These are phyloP conservation scores for Aspergillus cavernicola DNA, from an alignment of 495 filamentous ascomycete genomes.

Conservation along the genomic window DNA sequence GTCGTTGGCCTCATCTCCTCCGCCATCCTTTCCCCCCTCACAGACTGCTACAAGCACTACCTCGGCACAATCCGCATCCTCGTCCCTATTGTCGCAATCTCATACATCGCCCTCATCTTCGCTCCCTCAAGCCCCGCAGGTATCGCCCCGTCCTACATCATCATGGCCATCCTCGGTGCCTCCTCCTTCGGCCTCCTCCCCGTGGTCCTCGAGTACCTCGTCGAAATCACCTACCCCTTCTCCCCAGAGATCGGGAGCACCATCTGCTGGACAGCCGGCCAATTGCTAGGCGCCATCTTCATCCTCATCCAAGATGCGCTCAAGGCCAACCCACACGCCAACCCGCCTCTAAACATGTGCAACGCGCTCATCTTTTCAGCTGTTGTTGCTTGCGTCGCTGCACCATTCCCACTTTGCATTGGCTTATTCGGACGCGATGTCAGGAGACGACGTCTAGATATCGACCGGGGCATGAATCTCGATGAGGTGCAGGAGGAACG, in stretches of 20 bases:
- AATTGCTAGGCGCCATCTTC: slow-evolving; percentile 70
- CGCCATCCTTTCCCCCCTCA: slow-evolving; percentile 72
- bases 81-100: slow-evolving; percentile 68
- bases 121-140: slow-evolving; percentile 67
- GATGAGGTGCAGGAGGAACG: slow-evolving; percentile 6
- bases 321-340: slow-evolving; percentile 52
- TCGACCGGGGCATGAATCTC: slow-evolving; percentile 43
- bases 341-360: slow-evolving; percentile 66
- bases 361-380: slow-evolving; percentile 74
- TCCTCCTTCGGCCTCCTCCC: slow-evolving; percentile 78
- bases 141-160: slow-evolving; percentile 63
- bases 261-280: slow-evolving; percentile 77
- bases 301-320: slow-evolving; percentile 78
- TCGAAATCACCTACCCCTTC: slow-evolving; percentile 81
- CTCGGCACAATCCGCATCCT: slow-evolving; percentile 68
- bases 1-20: slow-evolving; percentile 75
- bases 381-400: slow-evolving; percentile 59
- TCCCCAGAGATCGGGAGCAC: slow-evolving; percentile 83
- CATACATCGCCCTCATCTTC: slow-evolving; percentile 77
- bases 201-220: slow-evolving; percentile 79
- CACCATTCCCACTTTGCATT: slow-evolving; percentile 63
- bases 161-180: slow-evolving; percentile 69
- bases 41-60: slow-evolving; percentile 80
- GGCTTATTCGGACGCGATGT: slow-evolving; percentile 61
- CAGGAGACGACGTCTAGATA: slow-evolving; percentile 52